Evolutionary conservation across 2,329 filamentous ascomycete species (phyloP), one percentile per base, ranked within the genome.

Genomic region (Verruconis gallopava): DNA sequence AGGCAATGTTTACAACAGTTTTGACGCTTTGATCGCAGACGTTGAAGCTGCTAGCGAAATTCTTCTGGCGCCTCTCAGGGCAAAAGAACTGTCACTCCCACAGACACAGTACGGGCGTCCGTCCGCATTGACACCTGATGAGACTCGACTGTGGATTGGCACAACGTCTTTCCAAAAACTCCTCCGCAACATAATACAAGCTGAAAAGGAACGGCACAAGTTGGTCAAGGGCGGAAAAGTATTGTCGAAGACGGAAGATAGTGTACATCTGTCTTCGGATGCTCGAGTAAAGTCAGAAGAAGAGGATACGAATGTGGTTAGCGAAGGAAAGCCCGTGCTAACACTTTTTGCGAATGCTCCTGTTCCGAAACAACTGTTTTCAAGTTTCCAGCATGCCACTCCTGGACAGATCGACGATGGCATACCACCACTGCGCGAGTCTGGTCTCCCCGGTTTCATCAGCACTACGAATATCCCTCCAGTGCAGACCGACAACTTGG

Each of bases 361-460:
- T 2, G 77, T 77, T 36, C 72, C 82, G 25, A 80, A 78, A 50
- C 82, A 89, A 46, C 67, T 95, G 3, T 95, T 91, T 57, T 93
- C 89, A 3, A 93, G 88, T 58, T 66, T 94, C 38, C 83, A 81
- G 49, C 68, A 73, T 42, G 60, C 63, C 21, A 53, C 59, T 11
- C 57, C 61, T 5, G 58, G 65, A 35, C 61, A 67, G 44, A 56
- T 68, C 19, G 25, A 30, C n/a, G 25, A n/a, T n/a, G n/a, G 9
- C n/a, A 61, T 61, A 15, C 50, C 66, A 21, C 64, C 71, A 9
- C 62, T 85, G 6, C 70, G 73, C 40, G 80, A 85, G 53, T 67
- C 71, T 28, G 72, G 67, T 15, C 64, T 95, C 19, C 88, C 88
- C 0, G 79, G 76, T 44, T 85, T 85, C 28, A 73, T 94, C 33